A percentile compares a stretch with the other conserved stretches of the same genome.
Conservation (phyloP, 1,284 basidiomycete genomes). For the Porodaedalea pini region DNA sequence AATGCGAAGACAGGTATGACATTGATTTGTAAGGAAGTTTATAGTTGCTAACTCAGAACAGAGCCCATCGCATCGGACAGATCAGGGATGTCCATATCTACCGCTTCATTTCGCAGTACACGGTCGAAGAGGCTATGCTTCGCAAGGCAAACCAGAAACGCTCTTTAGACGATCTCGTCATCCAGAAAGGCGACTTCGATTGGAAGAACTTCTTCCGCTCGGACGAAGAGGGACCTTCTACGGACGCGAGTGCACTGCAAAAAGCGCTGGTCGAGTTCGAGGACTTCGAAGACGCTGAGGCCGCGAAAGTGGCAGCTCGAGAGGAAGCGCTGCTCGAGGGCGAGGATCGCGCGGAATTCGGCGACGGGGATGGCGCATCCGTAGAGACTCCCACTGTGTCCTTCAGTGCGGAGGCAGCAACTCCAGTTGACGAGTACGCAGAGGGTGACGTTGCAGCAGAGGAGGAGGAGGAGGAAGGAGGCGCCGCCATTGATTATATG, state of each 20-base stretch:
- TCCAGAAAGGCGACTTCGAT: conserved; percentile 93
- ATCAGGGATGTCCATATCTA: conserved; percentile 97
- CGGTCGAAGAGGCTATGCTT: conserved; percentile 95
- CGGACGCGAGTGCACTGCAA: conserved; percentile 44
- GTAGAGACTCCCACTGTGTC: neutral
- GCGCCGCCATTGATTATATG: conserved; percentile 86
- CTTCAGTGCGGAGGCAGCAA: neutral
- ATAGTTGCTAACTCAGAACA: conserved; percentile 28
- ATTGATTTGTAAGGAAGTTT: neutral
- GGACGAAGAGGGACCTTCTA: conserved; percentile 36
- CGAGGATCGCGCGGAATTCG: conserved; percentile 76
- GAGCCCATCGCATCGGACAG: conserved; percentile 92
- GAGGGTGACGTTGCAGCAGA: conserved; percentile 36
- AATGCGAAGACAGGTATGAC: conserved; percentile 88
- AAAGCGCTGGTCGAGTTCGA: conserved; percentile 81
- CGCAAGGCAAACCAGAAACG: conserved; percentile 97
- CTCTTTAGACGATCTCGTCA: conserved; percentile 86
- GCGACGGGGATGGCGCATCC: conserved; percentile 36
- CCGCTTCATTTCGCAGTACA: conserved; percentile 88
- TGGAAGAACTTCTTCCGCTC: conserved; percentile 81
- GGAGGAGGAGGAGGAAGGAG: conserved; percentile 54
- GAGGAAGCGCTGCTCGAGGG: conserved; percentile 71
- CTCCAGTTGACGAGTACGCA: conserved; percentile 19
- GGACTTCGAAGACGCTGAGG: conserved; percentile 82
- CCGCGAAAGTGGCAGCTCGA: conserved; percentile 73